phyloP scores from a whole-genome alignment of 768 basidiomycete genomes.

The Boletellus emodensis region DNA sequence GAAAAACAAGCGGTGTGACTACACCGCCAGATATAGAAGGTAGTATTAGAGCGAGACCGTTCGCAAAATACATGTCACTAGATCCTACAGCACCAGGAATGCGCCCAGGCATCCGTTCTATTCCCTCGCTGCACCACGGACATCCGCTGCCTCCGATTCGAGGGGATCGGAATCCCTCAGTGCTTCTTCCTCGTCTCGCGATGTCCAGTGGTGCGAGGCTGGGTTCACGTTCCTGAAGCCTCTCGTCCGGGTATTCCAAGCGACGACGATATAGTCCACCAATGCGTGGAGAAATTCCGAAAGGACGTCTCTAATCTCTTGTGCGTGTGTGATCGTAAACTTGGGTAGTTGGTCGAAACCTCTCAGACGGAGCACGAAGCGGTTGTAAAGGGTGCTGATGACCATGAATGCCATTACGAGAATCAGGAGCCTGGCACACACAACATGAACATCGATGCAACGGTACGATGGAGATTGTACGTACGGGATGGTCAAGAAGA shows the following conservation, averaged over 20 bases:
- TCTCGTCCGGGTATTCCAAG: constrained; percentile 17
- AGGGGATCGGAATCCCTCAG: constrained; percentile 23
- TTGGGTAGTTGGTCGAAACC: constrained; percentile 74
- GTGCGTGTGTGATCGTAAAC: constrained; percentile 36
- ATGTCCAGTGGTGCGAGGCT: constrained; percentile 30
- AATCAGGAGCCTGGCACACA: constrained; percentile 44
- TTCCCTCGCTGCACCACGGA: background rate
- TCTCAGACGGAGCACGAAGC: constrained; percentile 64
- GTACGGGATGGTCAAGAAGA: constrained; percentile 56
- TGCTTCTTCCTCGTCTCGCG: constrained; percentile 31
- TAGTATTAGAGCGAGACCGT: constrained; percentile 6
- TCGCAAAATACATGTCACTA: background rate
- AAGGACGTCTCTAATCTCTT: constrained; percentile 21
- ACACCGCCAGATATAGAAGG: constrained; percentile 23
- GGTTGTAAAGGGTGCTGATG: constrained; percentile 72
- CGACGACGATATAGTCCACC: constrained; percentile 8
- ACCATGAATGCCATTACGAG: constrained; percentile 62
- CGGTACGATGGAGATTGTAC: constrained; percentile 24
- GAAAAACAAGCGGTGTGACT: constrained; percentile 9
- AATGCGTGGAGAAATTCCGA: constrained; percentile 16
- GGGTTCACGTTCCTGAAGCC: constrained; percentile 14
- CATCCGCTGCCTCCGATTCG: constrained; percentile 9
- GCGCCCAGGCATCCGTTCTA: background rate
- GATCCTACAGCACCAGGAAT: constrained; percentile 11
- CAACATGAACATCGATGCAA: background rate